A percentile compares a stretch with the other conserved stretches of the same genome.
phyloP scores from a whole-genome alignment of 495 filamentous ascomycete species.

The Daldinia loculata region DNA sequence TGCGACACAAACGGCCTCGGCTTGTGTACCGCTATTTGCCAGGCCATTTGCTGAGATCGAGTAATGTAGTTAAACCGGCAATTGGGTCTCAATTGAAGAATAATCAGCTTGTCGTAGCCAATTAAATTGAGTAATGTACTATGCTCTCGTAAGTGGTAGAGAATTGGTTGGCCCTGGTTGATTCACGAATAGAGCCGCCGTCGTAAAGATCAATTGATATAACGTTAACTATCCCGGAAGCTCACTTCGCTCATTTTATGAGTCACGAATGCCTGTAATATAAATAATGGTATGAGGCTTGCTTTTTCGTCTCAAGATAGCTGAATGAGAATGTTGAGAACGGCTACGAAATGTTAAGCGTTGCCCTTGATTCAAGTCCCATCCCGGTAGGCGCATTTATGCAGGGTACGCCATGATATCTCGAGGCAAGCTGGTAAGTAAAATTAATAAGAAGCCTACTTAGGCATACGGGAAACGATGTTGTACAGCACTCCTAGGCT shows the following conservation, averaged over 20 bases:
- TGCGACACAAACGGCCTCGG: not conserved
- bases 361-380: constrained; percentile 5
- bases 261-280: not conserved
- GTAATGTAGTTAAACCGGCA: constrained; percentile 18
- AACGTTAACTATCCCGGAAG: constrained; percentile 3
- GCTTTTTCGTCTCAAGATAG: constrained; percentile 9
- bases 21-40: constrained; percentile 11
- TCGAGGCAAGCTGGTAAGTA: constrained; percentile 1
- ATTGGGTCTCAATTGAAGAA: constrained; percentile 35
- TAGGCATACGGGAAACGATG: constrained; percentile 12
- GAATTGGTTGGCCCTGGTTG: not conserved
- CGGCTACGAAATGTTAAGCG: constrained; percentile 1
- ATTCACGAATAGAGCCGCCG: not conserved
- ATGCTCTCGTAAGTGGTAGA: not conserved
- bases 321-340: constrained; percentile 7
- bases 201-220: not conserved
- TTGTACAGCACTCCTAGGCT: constrained; percentile 10
- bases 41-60: constrained; percentile 21
- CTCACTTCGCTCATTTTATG: not conserved
- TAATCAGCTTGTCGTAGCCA: constrained; percentile 10
- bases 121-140: constrained; percentile 19
- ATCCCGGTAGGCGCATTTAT: constrained; percentile 11
- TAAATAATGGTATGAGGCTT: constrained; percentile 4
- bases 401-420: not conserved
- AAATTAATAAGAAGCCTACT: constrained; percentile 15